phyloP scores from a whole-genome alignment of 257 asterid species.

The Solanum clarkiae region DNA sequence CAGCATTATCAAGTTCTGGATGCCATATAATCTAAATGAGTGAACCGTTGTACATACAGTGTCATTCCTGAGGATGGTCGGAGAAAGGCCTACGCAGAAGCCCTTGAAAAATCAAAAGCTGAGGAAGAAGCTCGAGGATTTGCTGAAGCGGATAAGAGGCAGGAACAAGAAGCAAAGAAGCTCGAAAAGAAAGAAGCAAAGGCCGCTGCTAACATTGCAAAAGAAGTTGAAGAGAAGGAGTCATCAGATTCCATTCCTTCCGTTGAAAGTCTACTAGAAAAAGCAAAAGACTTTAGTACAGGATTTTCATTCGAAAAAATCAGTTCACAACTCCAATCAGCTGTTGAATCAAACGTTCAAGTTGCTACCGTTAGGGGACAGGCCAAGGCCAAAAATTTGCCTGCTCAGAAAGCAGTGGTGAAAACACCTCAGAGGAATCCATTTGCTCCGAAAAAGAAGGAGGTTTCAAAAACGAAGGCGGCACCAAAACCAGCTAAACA shows the following conservation, averaged over 20 bases:
- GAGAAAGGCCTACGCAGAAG: constrained; percentile 73
- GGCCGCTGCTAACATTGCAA: constrained; percentile 20
- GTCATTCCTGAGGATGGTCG: constrained; percentile 75
- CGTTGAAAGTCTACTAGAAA: constrained; percentile 37
- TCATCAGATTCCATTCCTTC: constrained; percentile 53
- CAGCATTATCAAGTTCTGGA: background rate
- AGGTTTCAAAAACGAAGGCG: background rate
- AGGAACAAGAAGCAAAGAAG: constrained; percentile 21
- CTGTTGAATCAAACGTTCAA: constrained; percentile 43
- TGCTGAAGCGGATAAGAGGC: constrained; percentile 29
- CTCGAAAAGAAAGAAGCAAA: constrained; percentile 28
- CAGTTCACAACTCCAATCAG: constrained; percentile 44
- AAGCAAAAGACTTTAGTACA: constrained; percentile 49
- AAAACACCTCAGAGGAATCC: constrained; percentile 25
- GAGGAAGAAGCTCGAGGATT: constrained; percentile 71
- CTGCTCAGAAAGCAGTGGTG: constrained; percentile 58
- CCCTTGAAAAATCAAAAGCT: constrained; percentile 41
- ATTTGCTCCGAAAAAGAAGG: constrained; percentile 11
- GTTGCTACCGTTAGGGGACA: constrained; percentile 77
- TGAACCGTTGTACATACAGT: constrained; percentile 23
- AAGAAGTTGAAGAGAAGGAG: constrained; percentile 35
- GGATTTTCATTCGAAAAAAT: constrained; percentile 41
- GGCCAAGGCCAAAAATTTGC: constrained; percentile 70
- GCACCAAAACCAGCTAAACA: constrained; percentile 31
- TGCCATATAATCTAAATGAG: background rate